Conservation (phyloP, 2,329 filamentous ascomycete genomes). For the Mycosphaerelloides madeirae region DNA sequence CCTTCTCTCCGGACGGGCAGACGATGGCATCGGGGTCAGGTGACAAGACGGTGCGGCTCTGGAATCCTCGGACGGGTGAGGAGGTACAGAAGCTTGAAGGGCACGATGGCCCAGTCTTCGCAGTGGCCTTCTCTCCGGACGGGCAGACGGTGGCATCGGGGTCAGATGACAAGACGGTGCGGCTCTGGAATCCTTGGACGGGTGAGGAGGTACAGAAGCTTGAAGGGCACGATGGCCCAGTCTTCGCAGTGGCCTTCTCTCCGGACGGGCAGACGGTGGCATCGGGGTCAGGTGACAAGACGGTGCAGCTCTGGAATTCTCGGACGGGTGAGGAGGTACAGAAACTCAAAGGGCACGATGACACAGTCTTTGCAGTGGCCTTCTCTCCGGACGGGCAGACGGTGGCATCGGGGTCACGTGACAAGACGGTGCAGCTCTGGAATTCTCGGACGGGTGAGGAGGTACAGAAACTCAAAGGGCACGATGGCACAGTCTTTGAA, state of each 20-base stretch:
- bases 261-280: conserved; percentile 12
- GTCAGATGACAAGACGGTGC: conserved; percentile 13
- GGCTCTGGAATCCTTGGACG: conserved; percentile 2
- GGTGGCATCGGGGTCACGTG: conserved; percentile 1
- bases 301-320: conserved; percentile 16
- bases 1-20: conserved; percentile 6
- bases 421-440: conserved; percentile 15
- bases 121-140: conserved; percentile 16
- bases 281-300: conserved; percentile 2
- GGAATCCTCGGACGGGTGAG: conserved; percentile 10
- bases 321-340: conserved; percentile 10
- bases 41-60: conserved; percentile 13
- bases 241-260: conserved; percentile 17
- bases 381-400: conserved; percentile 16
- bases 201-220: conserved; percentile 18
- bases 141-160: conserved; percentile 2
- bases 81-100: conserved; percentile 21
- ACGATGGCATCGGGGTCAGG: not conserved
- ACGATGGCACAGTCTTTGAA: conserved; percentile 9
- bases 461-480: conserved; percentile 21
- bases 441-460: conserved; percentile 6
- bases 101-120: conserved; percentile 11
- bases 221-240: conserved; percentile 15
- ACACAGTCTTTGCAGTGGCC: conserved; percentile 14
- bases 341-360: conserved; percentile 21